Conservation (phyloP, 805 yeast species). For the Candida golubevii region DNA sequence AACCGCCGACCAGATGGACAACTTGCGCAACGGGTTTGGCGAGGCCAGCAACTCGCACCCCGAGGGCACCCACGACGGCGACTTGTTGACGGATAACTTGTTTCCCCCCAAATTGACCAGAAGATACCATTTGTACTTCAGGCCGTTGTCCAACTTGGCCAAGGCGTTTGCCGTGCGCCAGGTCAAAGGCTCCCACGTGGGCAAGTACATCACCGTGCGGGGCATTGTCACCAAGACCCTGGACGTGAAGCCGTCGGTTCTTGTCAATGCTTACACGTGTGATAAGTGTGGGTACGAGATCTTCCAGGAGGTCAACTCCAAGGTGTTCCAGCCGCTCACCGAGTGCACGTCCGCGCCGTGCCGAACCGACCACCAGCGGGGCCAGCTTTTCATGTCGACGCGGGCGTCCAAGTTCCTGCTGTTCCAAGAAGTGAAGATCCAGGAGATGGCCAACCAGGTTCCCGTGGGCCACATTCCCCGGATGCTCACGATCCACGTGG, state of each 20-base stretch:
- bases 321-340: conserved; percentile 77
- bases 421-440: conserved; percentile 92
- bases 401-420: conserved; percentile 94
- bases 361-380: conserved; percentile 71
- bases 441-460: conserved; percentile 92
- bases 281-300: conserved; percentile 96
- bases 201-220: conserved; percentile 82
- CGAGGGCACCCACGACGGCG: conserved; percentile 12
- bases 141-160: conserved; percentile 55
- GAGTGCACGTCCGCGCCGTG: conserved; percentile 87
- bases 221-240: conserved; percentile 95
- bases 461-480: conserved; percentile 98
- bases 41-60: conserved; percentile 20
- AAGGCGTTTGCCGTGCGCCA: conserved; percentile 85
- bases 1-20: conserved; percentile 53
- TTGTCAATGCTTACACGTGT: conserved; percentile 93
- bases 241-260: conserved; percentile 90
- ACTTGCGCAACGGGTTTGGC: conserved; percentile 35
- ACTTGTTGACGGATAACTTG: conserved; percentile 37
- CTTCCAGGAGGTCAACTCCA: conserved; percentile 88
- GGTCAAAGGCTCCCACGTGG: conserved; percentile 77
- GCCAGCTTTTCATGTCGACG: conserved; percentile 86
- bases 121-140: conserved; percentile 81
- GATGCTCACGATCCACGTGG: conserved; percentile 76
- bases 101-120: conserved; percentile 87